phyloP scores from a whole-genome alignment of 495 filamentous ascomycete species.

The Hyaloscypha bicolor region DNA sequence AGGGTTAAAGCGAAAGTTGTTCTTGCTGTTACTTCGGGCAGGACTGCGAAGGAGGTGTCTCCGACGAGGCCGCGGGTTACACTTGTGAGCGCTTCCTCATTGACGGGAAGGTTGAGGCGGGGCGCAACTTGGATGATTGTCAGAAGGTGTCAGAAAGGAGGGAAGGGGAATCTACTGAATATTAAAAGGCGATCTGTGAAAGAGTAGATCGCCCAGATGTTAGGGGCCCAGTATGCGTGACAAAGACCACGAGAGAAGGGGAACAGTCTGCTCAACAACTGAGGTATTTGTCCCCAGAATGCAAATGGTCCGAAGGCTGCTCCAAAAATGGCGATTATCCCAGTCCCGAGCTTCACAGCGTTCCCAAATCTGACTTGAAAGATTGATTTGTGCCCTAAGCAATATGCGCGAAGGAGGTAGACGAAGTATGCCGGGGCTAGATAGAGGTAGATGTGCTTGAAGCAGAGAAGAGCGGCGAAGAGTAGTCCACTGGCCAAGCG shows the following conservation, averaged over 20 bases:
- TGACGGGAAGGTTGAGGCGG: conserved; percentile 69
- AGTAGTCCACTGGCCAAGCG: conserved; percentile 76
- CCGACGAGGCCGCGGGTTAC: conserved; percentile 92
- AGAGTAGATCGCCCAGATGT: conserved; percentile 96
- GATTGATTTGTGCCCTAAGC: conserved; percentile 75
- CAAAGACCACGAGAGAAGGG: conserved; percentile 92
- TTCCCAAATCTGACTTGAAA: conserved; percentile 79
- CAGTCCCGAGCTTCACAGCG: conserved; percentile 74
- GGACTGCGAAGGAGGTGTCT: conserved; percentile 92
- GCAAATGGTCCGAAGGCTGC: conserved; percentile 90
- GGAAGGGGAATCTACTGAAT: conserved; percentile 54
- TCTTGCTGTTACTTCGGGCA: conserved; percentile 81
- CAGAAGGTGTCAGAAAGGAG: background rate
- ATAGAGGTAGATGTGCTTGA: conserved; percentile 99
- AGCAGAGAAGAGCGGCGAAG: conserved; percentile 83
- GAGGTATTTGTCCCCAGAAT: conserved; percentile 82
- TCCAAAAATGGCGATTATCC: conserved; percentile 72
- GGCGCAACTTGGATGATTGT: conserved; percentile 65
- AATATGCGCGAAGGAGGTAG: conserved; percentile 84
- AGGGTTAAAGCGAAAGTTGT: conserved; percentile 83
- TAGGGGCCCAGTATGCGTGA: conserved; percentile 98
- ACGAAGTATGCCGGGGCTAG: conserved; percentile 96
- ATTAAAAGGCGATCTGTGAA: conserved; percentile 85
- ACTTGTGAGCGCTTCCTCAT: conserved; percentile 75
- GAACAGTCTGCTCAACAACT: conserved; percentile 83